A percentile compares a stretch with the other conserved stretches of the same genome.
phyloP scores from a whole-genome alignment of 768 basidiomycete genomes.

The Tylopilus intermedius region DNA sequence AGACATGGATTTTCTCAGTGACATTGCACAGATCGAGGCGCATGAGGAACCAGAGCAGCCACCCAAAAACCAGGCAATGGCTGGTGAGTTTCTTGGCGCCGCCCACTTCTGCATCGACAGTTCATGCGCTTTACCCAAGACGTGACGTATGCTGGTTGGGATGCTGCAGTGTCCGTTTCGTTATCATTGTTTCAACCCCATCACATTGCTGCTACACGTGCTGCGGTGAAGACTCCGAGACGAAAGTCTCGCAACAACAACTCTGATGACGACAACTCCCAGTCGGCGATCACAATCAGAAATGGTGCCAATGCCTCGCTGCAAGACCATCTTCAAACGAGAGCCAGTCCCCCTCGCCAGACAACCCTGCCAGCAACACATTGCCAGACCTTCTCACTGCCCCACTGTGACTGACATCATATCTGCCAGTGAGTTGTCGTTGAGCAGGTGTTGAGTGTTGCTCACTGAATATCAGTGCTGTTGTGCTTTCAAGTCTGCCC shows the following conservation, averaged over 20 bases:
- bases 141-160: constrained; percentile 8
- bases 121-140: constrained; percentile 13
- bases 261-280: too few relatives aligned
- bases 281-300: too few relatives aligned
- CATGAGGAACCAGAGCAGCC: constrained; percentile 66
- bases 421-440: too few relatives aligned
- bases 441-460: not conserved
- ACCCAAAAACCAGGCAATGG: constrained; percentile 72
- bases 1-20: constrained; percentile 83
- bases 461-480: constrained; percentile 27
- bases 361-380: constrained; percentile 38
- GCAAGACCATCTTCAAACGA: constrained; percentile 49
- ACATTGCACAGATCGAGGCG: constrained; percentile 66
- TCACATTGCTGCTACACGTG: too few relatives aligned
- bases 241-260: too few relatives aligned
- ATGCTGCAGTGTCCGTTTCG: not conserved
- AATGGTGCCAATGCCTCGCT: too few relatives aligned
- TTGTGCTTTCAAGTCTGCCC: constrained; percentile 25
- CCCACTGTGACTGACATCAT: too few relatives aligned
- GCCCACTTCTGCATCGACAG: not conserved
- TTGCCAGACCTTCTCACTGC: constrained; percentile 41
- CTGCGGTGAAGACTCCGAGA: too few relatives aligned
- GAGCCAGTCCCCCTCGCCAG: constrained; percentile 46
- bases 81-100: constrained; percentile 47
- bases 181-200: too few relatives aligned